Base-by-base conservation (phyloP, 2,329 filamentous ascomycete genomes). In the Chaetoscypha palmicola region DNA sequence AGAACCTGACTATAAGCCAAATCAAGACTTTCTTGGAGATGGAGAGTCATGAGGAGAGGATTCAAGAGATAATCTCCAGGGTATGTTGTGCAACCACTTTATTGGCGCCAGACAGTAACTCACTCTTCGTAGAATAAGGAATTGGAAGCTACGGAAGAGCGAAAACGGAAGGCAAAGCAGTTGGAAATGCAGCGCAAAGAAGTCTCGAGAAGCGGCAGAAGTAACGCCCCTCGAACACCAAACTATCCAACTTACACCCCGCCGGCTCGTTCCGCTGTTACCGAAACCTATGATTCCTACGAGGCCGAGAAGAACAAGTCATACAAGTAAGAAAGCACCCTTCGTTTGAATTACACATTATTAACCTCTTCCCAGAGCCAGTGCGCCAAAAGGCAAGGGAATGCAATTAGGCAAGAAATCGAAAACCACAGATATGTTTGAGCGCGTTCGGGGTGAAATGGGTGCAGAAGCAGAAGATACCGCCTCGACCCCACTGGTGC, bases 391-490 rank as follows among this genome's bases (percentile, higher is more conserved):
- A 68, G 89, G 88, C 58, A 98, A 98, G 73, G 92, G 92, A 56
- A 98, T 98, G 94, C 91, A 97, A 67, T 74, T 98, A 45, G 92
- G 92, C 67, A 97, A 97, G 74, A 98, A 98, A 71, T 94, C 87
- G 48, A 97, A 97, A 73, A 90, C 87, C 17, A 94, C 86, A 22
- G 91, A 94, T 65, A 95, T 97, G 75, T 97, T 94, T 64, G 91
- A 97, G 67, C 86, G 90, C 59, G 90, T 98, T 24, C 83, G 89
- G 54, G 87, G 86, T 47, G 91, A 97, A 53, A 74, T 97, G 62
- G 90, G 89, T n/a, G 76, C 83, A 28, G 88, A 94, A 61, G 80
- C 80, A 28, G 89, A 95, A 62, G 82, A 89, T 46, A 67, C 68
- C 43, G 67, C 67, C 24, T 68, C 68, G 39, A 68, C 68, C 32